phyloP scores from a whole-genome alignment of 768 basidiomycete species.

The Mrakia hoshinonis region DNA sequence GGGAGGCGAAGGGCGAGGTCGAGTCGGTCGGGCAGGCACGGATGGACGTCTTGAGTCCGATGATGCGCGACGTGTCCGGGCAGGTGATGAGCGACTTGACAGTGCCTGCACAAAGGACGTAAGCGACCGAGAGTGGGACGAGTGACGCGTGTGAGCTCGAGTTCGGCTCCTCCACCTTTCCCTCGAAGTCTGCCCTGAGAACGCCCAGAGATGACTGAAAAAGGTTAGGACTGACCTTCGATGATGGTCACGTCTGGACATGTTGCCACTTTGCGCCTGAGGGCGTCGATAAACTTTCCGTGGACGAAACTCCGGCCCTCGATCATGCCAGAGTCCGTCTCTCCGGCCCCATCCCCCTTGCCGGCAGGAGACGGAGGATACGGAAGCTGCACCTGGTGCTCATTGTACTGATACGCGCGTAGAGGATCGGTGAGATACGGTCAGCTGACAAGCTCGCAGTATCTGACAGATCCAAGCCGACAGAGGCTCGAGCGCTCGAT shows the following conservation, averaged over 20 bases:
- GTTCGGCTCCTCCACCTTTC: not conserved
- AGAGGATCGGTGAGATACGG: not conserved
- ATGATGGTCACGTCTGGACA: constrained; percentile 66
- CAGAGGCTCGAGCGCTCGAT: not conserved
- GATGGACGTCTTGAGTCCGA: constrained; percentile 59
- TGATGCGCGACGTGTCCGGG: constrained; percentile 48
- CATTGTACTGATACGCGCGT: constrained; percentile 49
- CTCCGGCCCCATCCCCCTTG: constrained; percentile 1
- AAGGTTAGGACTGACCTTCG: constrained; percentile 30
- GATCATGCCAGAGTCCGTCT: constrained; percentile 15
- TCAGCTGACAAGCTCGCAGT: not conserved
- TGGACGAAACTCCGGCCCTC: constrained; percentile 89
- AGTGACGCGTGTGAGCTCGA: constrained; percentile 6
- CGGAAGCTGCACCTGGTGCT: constrained; percentile 69
- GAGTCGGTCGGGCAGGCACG: constrained; percentile 30
- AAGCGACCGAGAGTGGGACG: not conserved
- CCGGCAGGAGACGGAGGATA: constrained; percentile 50
- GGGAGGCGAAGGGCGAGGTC: constrained; percentile 19
- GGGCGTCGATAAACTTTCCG: constrained; percentile 72
- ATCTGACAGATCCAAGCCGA: not conserved
- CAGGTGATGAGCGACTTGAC: constrained; percentile 41
- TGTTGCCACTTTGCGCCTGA: constrained; percentile 57
- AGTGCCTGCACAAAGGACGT: constrained; percentile 10
- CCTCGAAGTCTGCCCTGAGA: no score
- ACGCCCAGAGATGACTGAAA: not conserved